phyloP scores from a whole-genome alignment of 495 filamentous ascomycete genomes.

The Jackrogersella minutella region DNA sequence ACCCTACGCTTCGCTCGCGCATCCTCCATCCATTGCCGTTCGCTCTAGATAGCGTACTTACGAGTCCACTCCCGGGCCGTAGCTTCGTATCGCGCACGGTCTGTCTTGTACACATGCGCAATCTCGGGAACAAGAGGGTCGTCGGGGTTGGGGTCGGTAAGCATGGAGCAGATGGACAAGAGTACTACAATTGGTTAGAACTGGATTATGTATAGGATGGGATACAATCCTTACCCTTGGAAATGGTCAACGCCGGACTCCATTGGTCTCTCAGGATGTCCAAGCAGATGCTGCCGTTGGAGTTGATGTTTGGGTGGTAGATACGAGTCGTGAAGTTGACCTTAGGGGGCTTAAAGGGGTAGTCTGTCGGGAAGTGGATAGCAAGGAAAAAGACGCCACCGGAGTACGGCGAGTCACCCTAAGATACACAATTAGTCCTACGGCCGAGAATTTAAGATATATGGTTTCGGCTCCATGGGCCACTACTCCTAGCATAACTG shows the following conservation, averaged over 20 bases:
- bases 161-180: slow-evolving; percentile 99
- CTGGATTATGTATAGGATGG: neutral
- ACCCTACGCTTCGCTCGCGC: neutral
- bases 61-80: slow-evolving; percentile 98
- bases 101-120: slow-evolving; percentile 99
- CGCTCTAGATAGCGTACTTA: slow-evolving; percentile 87
- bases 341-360: slow-evolving; percentile 99
- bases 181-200: slow-evolving; percentile 66
- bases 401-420: slow-evolving; percentile 95
- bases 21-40: neutral
- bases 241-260: slow-evolving; percentile 98
- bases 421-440: slow-evolving; percentile 44
- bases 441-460: neutral
- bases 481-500: neutral
- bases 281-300: slow-evolving; percentile 97
- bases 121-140: slow-evolving; percentile 98
- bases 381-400: slow-evolving; percentile 97
- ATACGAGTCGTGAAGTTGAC: slow-evolving; percentile 99
- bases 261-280: slow-evolving; percentile 99
- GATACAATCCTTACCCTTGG: slow-evolving; percentile 74
- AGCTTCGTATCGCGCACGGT: slow-evolving; percentile 91
- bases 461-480: neutral
- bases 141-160: slow-evolving; percentile 98
- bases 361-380: slow-evolving; percentile 99
- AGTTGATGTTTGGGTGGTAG: slow-evolving; percentile 99